A percentile compares a stretch with the other conserved stretches of the same genome.
Conservation (phyloP, 768 basidiomycete species). For the Cystobasidium ongulense region DNA sequence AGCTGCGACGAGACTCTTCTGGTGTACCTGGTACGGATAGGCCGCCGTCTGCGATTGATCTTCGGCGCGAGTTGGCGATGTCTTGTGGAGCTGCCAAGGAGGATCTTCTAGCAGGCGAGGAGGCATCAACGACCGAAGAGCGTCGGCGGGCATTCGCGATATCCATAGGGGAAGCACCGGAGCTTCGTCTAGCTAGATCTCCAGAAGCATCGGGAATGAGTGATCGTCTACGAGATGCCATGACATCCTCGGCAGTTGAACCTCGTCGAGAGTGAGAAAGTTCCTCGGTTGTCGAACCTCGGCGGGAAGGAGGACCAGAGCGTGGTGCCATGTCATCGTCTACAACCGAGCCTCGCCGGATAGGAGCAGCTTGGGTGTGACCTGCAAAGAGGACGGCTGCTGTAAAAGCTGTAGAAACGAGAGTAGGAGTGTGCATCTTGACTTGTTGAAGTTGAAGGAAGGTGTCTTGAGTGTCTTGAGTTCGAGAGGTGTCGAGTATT, state of each 20-base stretch:
- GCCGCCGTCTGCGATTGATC: background rate
- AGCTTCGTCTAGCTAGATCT: background rate
- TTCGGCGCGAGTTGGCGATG: slow-evolving; percentile 1
- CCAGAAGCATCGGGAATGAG: slow-evolving; percentile 6
- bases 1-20: background rate
- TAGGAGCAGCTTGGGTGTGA: background rate
- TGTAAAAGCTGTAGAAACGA: slow-evolving; percentile 21
- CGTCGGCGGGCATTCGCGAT: slow-evolving; percentile 9
- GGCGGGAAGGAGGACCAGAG: slow-evolving; percentile 14
- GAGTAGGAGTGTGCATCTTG: slow-evolving; percentile 28
- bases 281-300: slow-evolving; percentile 16
- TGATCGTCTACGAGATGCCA: slow-evolving; percentile 16
- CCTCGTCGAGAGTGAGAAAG: slow-evolving; percentile 8
- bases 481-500: background rate
- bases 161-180: background rate
- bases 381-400: slow-evolving; percentile 19
- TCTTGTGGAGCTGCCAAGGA: slow-evolving; percentile 16
- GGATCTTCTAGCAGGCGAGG: background rate
- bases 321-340: slow-evolving; percentile 10
- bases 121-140: background rate
- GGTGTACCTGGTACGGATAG: background rate
- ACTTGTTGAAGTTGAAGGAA: background rate
- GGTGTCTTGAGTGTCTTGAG: background rate
- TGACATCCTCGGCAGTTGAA: slow-evolving; percentile 2
- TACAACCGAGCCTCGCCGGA: slow-evolving; percentile 17